Conservation (phyloP, 2,329 filamentous ascomycete genomes). For the Pyricularia sp. region DNA sequence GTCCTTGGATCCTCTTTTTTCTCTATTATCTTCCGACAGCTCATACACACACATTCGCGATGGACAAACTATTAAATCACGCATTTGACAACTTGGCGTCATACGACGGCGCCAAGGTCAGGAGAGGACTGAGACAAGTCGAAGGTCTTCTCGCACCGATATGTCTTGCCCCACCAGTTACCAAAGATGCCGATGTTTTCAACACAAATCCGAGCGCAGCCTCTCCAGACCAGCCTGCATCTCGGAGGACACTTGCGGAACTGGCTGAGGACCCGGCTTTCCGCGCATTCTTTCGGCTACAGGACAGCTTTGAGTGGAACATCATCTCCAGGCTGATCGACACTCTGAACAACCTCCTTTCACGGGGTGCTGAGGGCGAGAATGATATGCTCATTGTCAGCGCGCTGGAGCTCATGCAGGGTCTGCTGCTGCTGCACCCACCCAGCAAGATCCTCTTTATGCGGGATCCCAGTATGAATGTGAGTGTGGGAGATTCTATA, state of each 20-base stretch:
- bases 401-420: constrained; percentile 82
- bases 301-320: constrained; percentile 98
- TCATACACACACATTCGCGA: constrained; percentile 27
- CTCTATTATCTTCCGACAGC: not conserved
- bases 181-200: constrained; percentile 18
- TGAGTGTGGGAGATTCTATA: constrained; percentile 27
- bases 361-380: constrained; percentile 39
- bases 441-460: constrained; percentile 81
- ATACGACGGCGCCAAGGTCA: constrained; percentile 79
- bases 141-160: constrained; percentile 92
- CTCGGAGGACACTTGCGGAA: constrained; percentile 56
- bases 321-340: constrained; percentile 78
- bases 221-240: constrained; percentile 23
- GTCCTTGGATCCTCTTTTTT: not conserved
- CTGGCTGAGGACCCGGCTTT: constrained; percentile 80
- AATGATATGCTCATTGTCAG: constrained; percentile 85
- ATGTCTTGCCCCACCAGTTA: constrained; percentile 56
- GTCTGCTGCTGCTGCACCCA: constrained; percentile 78
- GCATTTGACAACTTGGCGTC: constrained; percentile 96
- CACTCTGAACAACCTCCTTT: constrained; percentile 18
- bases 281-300: constrained; percentile 89
- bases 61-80: constrained; percentile 87
- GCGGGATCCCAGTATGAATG: constrained; percentile 90
- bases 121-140: constrained; percentile 88
- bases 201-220: constrained; percentile 22